phyloP scores from a whole-genome alignment of 306 rosid genomes.

The Malus domestica region ASM211411v1 NC_041803.1:22883501-22884000 shows the following conservation, averaged over 20 bases:
- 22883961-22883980: slow-evolving; percentile 23
- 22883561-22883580: not conserved
- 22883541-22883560: slow-evolving; percentile 27
- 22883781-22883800: slow-evolving; percentile 71
- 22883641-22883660: slow-evolving; percentile 62
- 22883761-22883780: slow-evolving; percentile 63
- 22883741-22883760: not conserved
- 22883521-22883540: slow-evolving; percentile 40
- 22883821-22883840: slow-evolving; percentile 20
- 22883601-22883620: not conserved
- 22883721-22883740: not conserved
- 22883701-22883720: not conserved
- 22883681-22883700: slow-evolving; percentile 1
- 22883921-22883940: slow-evolving; percentile 84
- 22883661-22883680: slow-evolving; percentile 39
- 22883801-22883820: slow-evolving; percentile 62
- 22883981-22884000: slow-evolving; percentile 4
- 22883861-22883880: slow-evolving; percentile 28
- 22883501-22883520: slow-evolving; percentile 65
- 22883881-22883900: slow-evolving; percentile 67
- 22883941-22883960: slow-evolving; percentile 59
- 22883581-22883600: not conserved
- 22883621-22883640: not conserved
- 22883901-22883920: slow-evolving; percentile 49
- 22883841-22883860: slow-evolving; percentile 8